These are phyloP conservation scores for Coemansia sp. DNA, from an alignment of 192 early-diverging fungal genomes.

Conservation along the genomic window DNA sequence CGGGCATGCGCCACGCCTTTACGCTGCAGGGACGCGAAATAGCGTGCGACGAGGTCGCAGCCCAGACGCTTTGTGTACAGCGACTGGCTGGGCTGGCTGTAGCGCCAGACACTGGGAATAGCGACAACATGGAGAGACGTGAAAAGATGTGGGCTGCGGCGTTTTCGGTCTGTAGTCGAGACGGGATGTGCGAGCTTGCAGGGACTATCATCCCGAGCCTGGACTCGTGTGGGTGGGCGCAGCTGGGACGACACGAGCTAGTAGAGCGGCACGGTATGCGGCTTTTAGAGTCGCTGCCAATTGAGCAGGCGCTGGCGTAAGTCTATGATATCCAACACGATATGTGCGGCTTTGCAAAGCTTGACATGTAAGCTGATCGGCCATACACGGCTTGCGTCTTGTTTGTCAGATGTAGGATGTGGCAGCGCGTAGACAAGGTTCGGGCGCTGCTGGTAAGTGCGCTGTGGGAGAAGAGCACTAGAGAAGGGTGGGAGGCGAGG, in stretches of 20 bases:
- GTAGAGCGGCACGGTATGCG: slow-evolving; percentile 9
- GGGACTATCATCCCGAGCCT: slow-evolving; percentile 20
- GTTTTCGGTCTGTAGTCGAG: slow-evolving; percentile 29
- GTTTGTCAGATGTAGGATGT: slow-evolving; percentile 27
- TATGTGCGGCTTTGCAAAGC: no score
- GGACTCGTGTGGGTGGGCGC: slow-evolving; percentile 35
- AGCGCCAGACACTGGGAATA: neutral
- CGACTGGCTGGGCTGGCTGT: slow-evolving; percentile 14
- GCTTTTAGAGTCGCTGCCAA: slow-evolving; percentile 11
- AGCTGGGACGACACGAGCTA: slow-evolving; percentile 26
- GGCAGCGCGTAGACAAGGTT: slow-evolving; percentile 21
- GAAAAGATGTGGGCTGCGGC: slow-evolving; percentile 19
- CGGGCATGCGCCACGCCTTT: neutral
- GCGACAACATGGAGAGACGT: neutral
- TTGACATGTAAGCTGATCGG: no score
- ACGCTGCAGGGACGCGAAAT: neutral
- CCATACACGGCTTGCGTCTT: neutral
- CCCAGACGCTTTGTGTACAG: slow-evolving; percentile 16
- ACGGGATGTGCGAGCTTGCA: slow-evolving; percentile 3
- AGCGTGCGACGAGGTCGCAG: slow-evolving; percentile 2
- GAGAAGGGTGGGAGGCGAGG: no score
- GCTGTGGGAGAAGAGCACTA: neutral
- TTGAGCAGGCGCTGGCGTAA: slow-evolving; percentile 18
- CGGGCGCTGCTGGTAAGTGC: slow-evolving; percentile 44
- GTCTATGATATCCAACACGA: slow-evolving; percentile 1